A percentile compares a stretch with the other conserved stretches of the same genome.
Evolutionary conservation across 2,329 filamentous ascomycete species (phyloP).

Genomic region (Xylaria digitata): DNA sequence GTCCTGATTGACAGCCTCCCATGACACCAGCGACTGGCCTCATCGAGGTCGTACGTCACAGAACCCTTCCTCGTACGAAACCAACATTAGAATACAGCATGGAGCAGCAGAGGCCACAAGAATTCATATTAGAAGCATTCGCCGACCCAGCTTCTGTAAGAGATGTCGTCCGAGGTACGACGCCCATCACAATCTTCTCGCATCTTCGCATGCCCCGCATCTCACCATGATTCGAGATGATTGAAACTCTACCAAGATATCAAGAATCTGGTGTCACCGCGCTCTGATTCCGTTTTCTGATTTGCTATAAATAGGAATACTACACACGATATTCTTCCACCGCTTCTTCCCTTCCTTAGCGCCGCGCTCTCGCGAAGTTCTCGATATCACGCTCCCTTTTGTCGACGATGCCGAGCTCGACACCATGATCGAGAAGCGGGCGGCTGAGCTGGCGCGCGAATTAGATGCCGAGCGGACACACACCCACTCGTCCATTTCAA

Average conservation of each 20-base stretch:
- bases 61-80: slow-evolving; percentile 4
- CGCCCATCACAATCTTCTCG: slow-evolving; percentile 18
- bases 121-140: slow-evolving; percentile 94
- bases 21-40: slow-evolving; percentile 25
- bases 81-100: slow-evolving; percentile 49
- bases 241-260: not conserved
- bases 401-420: slow-evolving; percentile 92
- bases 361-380: slow-evolving; percentile 86
- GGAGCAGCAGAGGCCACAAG: slow-evolving; percentile 72
- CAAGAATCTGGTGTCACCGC: slow-evolving; percentile 36
- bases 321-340: slow-evolving; percentile 99
- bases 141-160: slow-evolving; percentile 89
- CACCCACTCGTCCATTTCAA: slow-evolving; percentile 25
- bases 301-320: slow-evolving; percentile 71
- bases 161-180: slow-evolving; percentile 89
- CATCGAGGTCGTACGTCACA: slow-evolving; percentile 29
- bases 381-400: slow-evolving; percentile 89
- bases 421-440: slow-evolving; percentile 90
- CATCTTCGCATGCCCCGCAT: slow-evolving; percentile 29
- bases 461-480: slow-evolving; percentile 68
- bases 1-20: slow-evolving; percentile 24
- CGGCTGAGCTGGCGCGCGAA: slow-evolving; percentile 81
- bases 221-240: slow-evolving; percentile 15
- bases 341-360: slow-evolving; percentile 91
- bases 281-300: slow-evolving; percentile 30